Conservation (phyloP, 192 early-diverging fungal species). For the Podila epicladia region DNA sequence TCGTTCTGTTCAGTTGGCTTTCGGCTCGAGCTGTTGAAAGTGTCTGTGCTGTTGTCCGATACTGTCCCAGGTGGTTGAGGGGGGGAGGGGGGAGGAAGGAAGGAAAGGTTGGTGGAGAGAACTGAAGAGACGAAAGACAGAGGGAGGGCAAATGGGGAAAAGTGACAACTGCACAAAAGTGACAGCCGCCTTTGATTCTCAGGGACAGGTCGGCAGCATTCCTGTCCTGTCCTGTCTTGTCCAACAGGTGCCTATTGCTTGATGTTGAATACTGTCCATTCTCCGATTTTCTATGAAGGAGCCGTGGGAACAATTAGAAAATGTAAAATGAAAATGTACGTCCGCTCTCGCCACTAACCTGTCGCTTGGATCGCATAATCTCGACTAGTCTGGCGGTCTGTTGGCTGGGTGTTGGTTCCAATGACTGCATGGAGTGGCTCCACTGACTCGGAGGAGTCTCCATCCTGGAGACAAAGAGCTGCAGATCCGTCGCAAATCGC, state of each 20-base stretch:
- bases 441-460: neutral
- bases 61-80: no score
- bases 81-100: no score
- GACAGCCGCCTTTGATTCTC: no score
- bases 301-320: slow-evolving; percentile 14
- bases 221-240: neutral
- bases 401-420: neutral
- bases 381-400: slow-evolving; percentile 16
- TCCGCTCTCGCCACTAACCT: slow-evolving; percentile 6
- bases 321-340: neutral
- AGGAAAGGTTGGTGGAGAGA: no score
- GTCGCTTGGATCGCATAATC: slow-evolving; percentile 27
- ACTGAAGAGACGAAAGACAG: no score
- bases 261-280: slow-evolving; percentile 33
- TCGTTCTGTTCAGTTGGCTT: no score
- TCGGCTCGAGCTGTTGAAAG: no score
- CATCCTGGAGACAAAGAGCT: slow-evolving; percentile 23
- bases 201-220: neutral
- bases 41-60: no score
- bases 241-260: neutral
- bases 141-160: no score
- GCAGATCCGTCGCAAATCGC: slow-evolving; percentile 37
- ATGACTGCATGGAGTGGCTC: neutral
- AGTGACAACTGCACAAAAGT: no score
- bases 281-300: slow-evolving; percentile 27